A percentile compares a stretch with the other conserved stretches of the same genome.
Evolutionary conservation across 129 eudicot genomes (phyloP).

Genomic region (Sambucus nigra): DNA sequence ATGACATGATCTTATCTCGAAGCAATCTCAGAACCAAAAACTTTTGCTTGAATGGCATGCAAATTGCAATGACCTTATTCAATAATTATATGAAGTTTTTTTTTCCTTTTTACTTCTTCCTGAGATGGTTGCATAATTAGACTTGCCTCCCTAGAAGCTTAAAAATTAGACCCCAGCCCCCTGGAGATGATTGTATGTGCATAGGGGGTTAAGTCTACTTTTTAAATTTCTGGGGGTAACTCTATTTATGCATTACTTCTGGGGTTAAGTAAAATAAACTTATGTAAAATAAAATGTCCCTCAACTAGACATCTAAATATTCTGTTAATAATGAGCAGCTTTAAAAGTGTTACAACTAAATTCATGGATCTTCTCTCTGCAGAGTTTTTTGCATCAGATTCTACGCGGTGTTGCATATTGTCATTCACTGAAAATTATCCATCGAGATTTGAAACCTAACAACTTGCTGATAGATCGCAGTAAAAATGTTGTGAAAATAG

Average conservation of each 20-base stretch:
- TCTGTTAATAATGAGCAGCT: background rate
- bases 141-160: no score
- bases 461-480: constrained; percentile 1
- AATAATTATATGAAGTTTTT: background rate
- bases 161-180: no score
- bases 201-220: no score
- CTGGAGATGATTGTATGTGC: no score
- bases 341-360: background rate
- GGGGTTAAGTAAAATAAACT: no score
- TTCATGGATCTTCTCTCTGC: constrained; percentile 1
- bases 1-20: background rate
- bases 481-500: constrained; percentile 1
- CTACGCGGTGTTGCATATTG: background rate
- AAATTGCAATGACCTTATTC: no score
- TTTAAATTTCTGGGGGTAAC: no score
- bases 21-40: background rate
- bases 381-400: constrained; percentile 6
- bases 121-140: no score
- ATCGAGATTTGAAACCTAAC: constrained; percentile 10
- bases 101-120: background rate
- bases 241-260: no score
- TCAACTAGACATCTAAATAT: background rate
- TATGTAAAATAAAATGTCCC: background rate
- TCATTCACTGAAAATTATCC: constrained; percentile 1
- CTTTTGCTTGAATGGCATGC: background rate